phyloP scores from a whole-genome alignment of 2,329 filamentous ascomycete species.

The Didymosphaeria variabile region DNA sequence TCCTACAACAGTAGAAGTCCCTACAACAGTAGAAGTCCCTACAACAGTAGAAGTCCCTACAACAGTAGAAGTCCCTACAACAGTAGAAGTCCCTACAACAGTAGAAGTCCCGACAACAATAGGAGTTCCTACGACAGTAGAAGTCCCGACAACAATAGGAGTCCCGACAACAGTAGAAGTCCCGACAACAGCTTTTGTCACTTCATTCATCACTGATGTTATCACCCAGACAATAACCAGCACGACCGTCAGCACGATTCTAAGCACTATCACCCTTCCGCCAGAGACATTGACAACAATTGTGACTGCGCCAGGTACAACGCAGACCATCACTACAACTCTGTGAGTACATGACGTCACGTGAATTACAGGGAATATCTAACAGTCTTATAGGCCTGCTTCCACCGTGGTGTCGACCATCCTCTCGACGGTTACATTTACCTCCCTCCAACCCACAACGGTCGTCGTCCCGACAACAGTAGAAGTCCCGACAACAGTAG shows the following conservation, averaged over 20 bases:
- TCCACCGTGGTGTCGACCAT: constrained; percentile 34
- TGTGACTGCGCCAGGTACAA: constrained; percentile 22
- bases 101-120: too few relatives aligned
- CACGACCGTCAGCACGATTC: constrained; percentile 27
- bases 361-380: neutral
- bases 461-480: constrained; percentile 22
- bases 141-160: neutral
- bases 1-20: too few relatives aligned
- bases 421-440: constrained; percentile 34
- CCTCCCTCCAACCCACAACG: constrained; percentile 31
- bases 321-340: constrained; percentile 34
- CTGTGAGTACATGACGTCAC: constrained; percentile 16
- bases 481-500: neutral
- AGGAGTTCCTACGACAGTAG: too few relatives aligned
- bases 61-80: too few relatives aligned
- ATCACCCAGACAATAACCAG: constrained; percentile 24
- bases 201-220: constrained; percentile 7
- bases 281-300: constrained; percentile 13
- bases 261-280: constrained; percentile 26
- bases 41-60: too few relatives aligned
- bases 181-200: neutral
- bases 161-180: neutral
- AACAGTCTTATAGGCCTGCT: constrained; percentile 20
- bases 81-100: too few relatives aligned
- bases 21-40: neutral